Base-by-base conservation (phyloP, 306 rosid genomes). In the Carpinus fangiana region DNA sequence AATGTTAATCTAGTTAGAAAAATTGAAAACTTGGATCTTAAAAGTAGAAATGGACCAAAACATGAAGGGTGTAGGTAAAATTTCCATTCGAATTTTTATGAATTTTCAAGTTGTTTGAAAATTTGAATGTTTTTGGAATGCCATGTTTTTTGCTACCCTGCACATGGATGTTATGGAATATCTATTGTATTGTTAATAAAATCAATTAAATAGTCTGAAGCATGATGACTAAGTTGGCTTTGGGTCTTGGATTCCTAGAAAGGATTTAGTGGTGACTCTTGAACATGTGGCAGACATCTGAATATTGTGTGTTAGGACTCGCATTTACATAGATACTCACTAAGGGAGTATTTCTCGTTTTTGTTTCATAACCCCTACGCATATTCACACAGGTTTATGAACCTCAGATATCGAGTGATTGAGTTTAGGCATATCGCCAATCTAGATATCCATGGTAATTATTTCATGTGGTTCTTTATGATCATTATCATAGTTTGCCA, bases 111-210 rank as follows among this genome's bases (percentile, higher is more conserved):
- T 14, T 8, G 14, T 62, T 2, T 2, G 46, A 31, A 31, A 64
- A 13, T 11, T 64, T 64, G 2, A 17, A 13, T 12, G 14, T 13
- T 64, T 34, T 62, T 62, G 16, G 20, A 62, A 13, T 62, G 48
- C 51, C 17, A 18, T 70, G 67, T 17, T 55, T 41, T 68, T 12
- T 52, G 62, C 50, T 74, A 61, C 76, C 72, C 56, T 70, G 36
- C 48, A 31, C 38, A 55, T n/a, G 56, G 60, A 59, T 72, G 73
- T 51, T 72, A 31, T 80, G 52, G 61, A 68, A 80, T 41, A 60
- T 20, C 70, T 73, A 53, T 68, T 21, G 31, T 14, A 2, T 50
- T 65, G 50, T 11, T 61, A 74, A 38, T 18, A 56, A 31, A 7
- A 12, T 7, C 5, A 38, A 71, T 70, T 23, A 36, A 41, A 51